Evolutionary conservation across 345 rosid genomes (phyloP), one percentile per base, ranked within the genome.

Genomic region (Carallia pectinifolia): DNA sequence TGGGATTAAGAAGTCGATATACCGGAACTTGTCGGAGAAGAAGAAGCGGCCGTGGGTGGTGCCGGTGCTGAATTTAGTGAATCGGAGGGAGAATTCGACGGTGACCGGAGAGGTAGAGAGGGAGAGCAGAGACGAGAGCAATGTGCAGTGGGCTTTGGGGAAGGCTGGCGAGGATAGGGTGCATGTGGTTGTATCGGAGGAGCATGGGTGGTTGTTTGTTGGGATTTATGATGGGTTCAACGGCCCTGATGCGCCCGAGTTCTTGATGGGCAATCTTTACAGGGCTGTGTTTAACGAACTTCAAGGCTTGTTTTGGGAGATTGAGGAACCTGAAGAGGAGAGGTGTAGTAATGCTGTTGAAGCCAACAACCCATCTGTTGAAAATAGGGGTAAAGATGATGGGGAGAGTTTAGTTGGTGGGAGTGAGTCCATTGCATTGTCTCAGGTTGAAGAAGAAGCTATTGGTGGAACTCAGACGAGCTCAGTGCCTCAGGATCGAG

Each of bases 81-180:
- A 80, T 56, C 77, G 84, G 76, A 88, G 70, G 63, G 91, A 88
- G 60, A 85, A 72, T 54, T 72, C 70, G 13, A 72, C 70, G 7
- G 75, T 62, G 53, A 66, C 78, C 17, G 81, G 62, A 54, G 85
- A 69, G 29, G 5, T 44, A 16, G 82, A 56, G 66, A 64, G 61
- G 30, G 80, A 71, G 61, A 76, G 67, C 48, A 80, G 30, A 13
- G 76, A 71, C 23, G 85, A 83, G 80, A 83, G 81, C 5, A 86
- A 87, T 73, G 90, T 94, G 61, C 95, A 94, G 79, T 94, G 98
- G 98, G 97, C 97, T 66, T 76, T 90, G 75, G 98, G 95, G 34
- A 94, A 94, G 81, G 97, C 98, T 0, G 98, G 98, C 6, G 98
- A 94, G 87, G 98, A 94, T 61, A 88, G 97, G 58, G 98, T 94